Base-by-base conservation (phyloP, 2,329 filamentous ascomycete species). In the Colletotrichum phormii region DNA sequence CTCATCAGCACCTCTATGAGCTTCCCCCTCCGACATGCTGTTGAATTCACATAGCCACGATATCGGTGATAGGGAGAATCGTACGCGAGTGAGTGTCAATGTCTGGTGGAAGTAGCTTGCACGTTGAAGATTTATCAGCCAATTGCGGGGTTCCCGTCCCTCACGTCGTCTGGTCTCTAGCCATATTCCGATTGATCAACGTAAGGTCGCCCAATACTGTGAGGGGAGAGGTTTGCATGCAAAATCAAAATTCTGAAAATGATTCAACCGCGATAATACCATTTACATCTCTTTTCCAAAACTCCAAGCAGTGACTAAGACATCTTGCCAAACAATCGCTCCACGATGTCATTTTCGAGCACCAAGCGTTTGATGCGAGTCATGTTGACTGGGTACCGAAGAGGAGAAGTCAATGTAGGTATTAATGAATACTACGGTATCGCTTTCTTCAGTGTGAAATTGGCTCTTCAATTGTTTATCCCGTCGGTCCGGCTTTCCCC, bases 21-120 rank as follows among this genome's bases (percentile, higher is more conserved):
- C 7, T 11, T n/a, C 18, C 18, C 42, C 8, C 18, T 49, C 18
- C 8, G 9, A 11, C 15, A 49, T n/a, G 42, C 42, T 49, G 42
- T n/a, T 18, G 8, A 22, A 49, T n/a, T 49, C 18, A 8, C 42
- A 49, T 22, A 12, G 42, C 18, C 18, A n/a, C 18, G 18, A 22
- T 22, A 49, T 8, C n/a, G 8, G 42, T n/a, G 42, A 49, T n/a
- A 9, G 9, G 1, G 1, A 35, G 2, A 35, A 8, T 49, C 18
- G 5, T 42, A 22, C 18, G 18, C 1, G 7, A n/a, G 18, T 22
- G 18, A n/a, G 15, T 49, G 18, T 22, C 42, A 75, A 31, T 80
- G 80, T 31, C 77, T 78, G 0, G 78, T 11, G 42, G 9, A 79
- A 80, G 9, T 71, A 49, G 13, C 18, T 37, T 49, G 15, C 18